Evolutionary conservation across 169 alveolate species (phyloP).

Genomic region (Plasmodium gaboni): DNA sequence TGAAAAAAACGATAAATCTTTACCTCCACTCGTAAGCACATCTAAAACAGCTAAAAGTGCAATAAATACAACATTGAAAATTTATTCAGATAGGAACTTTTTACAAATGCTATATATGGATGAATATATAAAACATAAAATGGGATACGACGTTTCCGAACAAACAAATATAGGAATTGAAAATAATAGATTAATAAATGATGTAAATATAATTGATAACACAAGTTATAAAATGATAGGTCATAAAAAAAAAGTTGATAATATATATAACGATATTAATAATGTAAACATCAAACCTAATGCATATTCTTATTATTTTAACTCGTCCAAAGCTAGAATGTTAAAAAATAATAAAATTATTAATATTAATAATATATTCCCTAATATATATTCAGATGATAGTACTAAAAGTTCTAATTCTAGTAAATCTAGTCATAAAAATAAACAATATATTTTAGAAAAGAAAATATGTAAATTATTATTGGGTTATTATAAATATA

Average conservation of each 20-base stretch:
- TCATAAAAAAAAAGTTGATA: background rate
- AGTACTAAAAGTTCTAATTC: conserved; percentile 43
- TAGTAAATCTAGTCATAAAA: conserved; percentile 2
- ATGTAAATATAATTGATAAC: conserved; percentile 7
- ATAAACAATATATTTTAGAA: conserved; percentile 9
- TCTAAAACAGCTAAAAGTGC: conserved; percentile 62
- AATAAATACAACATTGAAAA: conserved; percentile 53
- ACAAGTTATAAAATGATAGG: conserved; percentile 3
- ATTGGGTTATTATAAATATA: conserved; percentile 68
- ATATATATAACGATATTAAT: background rate
- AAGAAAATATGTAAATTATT: conserved; percentile 44
- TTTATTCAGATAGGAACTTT: conserved; percentile 46
- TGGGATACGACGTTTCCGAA: conserved; percentile 17
- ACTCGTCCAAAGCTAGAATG: conserved; percentile 23
- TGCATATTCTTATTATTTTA: conserved; percentile 60
- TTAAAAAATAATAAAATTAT: conserved; percentile 24
- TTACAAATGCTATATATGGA: conserved; percentile 21
- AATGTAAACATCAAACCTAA: conserved; percentile 24
- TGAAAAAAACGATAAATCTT: conserved; percentile 31
- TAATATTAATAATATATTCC: conserved; percentile 23
- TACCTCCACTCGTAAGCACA: conserved; percentile 75
- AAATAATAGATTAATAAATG: conserved; percentile 16
- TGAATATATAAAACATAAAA: conserved; percentile 32
- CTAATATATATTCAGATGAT: conserved; percentile 23
- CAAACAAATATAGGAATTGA: conserved; percentile 15